Conservation (phyloP, 2,329 filamentous ascomycete species). For the Diaporthe sp. region DNA sequence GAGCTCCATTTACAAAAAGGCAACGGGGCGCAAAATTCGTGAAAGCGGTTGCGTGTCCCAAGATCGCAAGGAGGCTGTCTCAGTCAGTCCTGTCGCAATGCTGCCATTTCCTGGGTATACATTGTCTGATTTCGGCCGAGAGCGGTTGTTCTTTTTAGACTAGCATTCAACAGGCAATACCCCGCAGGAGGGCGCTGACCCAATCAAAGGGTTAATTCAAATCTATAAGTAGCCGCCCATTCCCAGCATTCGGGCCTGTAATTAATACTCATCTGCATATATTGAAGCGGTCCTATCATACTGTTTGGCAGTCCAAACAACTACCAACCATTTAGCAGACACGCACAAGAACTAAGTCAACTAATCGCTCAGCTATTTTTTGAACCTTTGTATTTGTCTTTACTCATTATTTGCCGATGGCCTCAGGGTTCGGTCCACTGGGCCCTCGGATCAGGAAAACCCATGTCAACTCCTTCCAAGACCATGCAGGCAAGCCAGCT, state of each 20-base stretch:
- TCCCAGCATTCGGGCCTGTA: not conserved
- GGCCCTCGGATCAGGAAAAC: not conserved
- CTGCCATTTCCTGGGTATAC: not conserved
- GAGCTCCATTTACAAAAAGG: not conserved
- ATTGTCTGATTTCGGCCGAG: not conserved
- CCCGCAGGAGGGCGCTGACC: not conserved
- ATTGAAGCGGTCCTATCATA: not conserved
- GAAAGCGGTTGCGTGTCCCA: not conserved
- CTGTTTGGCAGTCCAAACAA: too few relatives aligned
- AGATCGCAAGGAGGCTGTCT: not conserved
- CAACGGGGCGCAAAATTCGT: not conserved
- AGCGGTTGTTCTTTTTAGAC: not conserved
- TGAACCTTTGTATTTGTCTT: not conserved
- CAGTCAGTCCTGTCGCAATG: not conserved
- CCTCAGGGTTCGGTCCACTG: not conserved
- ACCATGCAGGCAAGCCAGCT: not conserved
- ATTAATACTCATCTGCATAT: not conserved
- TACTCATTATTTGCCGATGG: not conserved
- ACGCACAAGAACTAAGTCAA: too few relatives aligned
- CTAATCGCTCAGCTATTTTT: too few relatives aligned
- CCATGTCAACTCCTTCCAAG: not conserved
- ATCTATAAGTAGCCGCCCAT: not conserved
- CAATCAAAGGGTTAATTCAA: not conserved
- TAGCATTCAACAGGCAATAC: not conserved
- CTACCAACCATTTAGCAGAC: not conserved